A percentile compares a stretch with the other conserved stretches of the same genome.
phyloP scores from a whole-genome alignment of 768 basidiomycete genomes.

The Aureoboletus auriporus region DNA sequence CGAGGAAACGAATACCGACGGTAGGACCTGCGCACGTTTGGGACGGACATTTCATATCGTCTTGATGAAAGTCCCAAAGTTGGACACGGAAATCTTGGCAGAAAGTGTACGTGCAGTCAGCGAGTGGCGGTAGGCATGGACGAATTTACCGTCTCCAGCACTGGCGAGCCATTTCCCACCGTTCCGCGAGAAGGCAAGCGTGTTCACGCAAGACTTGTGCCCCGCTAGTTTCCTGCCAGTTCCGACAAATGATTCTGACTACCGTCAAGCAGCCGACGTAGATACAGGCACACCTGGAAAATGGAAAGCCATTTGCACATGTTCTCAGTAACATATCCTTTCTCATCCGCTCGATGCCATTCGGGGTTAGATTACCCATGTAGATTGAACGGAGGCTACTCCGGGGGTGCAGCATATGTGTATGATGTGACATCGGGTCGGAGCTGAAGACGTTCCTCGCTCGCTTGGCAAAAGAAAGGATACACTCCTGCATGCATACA shows the following conservation, averaged over 20 bases:
- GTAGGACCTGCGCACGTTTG: constrained; percentile 44
- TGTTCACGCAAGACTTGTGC: constrained; percentile 65
- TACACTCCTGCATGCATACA: constrained; percentile 22
- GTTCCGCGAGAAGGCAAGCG: constrained; percentile 55
- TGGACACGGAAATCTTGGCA: constrained; percentile 48
- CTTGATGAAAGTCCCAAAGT: constrained; percentile 68
- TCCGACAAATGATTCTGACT: constrained; percentile 1
- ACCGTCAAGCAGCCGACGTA: neutral
- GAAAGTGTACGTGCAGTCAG: constrained; percentile 10
- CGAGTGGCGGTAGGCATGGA: constrained; percentile 2
- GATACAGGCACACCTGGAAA: constrained; percentile 27
- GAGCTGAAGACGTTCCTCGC: constrained; percentile 7
- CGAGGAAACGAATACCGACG: constrained; percentile 26
- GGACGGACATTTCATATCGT: constrained; percentile 43
- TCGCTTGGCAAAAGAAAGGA: too few species aligned
- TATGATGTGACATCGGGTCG: constrained; percentile 7
- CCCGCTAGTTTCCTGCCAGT: constrained; percentile 32
- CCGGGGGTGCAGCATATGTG: constrained; percentile 15
- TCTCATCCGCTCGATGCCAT: constrained; percentile 20
- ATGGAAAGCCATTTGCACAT: constrained; percentile 29
- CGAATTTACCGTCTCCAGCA: constrained; percentile 61
- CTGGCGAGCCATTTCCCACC: constrained; percentile 62
- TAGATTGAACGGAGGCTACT: constrained; percentile 11
- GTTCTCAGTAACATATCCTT: constrained; percentile 15
- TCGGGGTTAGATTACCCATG: constrained; percentile 22